Percentiles rank a stretch among this genome's conserved stretches.
phyloP scores from a whole-genome alignment of 2,329 filamentous ascomycete genomes.

The Grosmannia serpens region DNA sequence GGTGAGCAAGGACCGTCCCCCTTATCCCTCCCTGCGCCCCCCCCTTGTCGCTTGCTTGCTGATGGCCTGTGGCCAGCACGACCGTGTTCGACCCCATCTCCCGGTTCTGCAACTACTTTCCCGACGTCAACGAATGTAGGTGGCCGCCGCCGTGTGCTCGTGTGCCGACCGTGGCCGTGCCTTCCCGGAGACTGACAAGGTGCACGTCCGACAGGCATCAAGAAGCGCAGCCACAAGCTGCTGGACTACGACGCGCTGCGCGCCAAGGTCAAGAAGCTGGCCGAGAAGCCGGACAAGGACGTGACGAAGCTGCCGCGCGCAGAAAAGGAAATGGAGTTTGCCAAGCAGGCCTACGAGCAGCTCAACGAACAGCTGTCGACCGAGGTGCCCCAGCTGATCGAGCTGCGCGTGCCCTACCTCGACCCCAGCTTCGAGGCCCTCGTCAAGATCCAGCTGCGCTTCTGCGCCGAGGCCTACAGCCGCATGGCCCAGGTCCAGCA shows the following conservation, averaged over 20 bases:
- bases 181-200: too few relatives aligned
- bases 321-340: slow-evolving; percentile 93
- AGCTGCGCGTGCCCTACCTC: slow-evolving; percentile 90
- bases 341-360: slow-evolving; percentile 86
- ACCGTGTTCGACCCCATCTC: slow-evolving; percentile 94
- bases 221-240: slow-evolving; percentile 96
- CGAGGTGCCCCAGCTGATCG: slow-evolving; percentile 91
- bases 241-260: slow-evolving; percentile 96
- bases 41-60: neutral
- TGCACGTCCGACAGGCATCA: slow-evolving; percentile 69
- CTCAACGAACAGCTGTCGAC: slow-evolving; percentile 91
- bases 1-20: slow-evolving; percentile 30
- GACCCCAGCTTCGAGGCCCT: slow-evolving; percentile 95
- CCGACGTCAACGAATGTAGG: slow-evolving; percentile 93
- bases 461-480: slow-evolving; percentile 95
- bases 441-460: slow-evolving; percentile 95
- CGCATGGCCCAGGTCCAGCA: slow-evolving; percentile 99
- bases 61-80: slow-evolving; percentile 38
- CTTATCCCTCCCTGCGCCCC: neutral
- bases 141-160: neutral
- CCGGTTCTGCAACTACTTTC: slow-evolving; percentile 95
- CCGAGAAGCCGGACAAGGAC: slow-evolving; percentile 98
- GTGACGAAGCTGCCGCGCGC: slow-evolving; percentile 90
- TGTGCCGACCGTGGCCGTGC: too few relatives aligned
- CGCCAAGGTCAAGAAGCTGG: slow-evolving; percentile 91